Percentiles rank a stretch among this genome's conserved stretches.
These are phyloP conservation scores for Cryptococcus jaspeensis DNA, from an alignment of 1,284 basidiomycete species.

Conservation along the genomic window DNA sequence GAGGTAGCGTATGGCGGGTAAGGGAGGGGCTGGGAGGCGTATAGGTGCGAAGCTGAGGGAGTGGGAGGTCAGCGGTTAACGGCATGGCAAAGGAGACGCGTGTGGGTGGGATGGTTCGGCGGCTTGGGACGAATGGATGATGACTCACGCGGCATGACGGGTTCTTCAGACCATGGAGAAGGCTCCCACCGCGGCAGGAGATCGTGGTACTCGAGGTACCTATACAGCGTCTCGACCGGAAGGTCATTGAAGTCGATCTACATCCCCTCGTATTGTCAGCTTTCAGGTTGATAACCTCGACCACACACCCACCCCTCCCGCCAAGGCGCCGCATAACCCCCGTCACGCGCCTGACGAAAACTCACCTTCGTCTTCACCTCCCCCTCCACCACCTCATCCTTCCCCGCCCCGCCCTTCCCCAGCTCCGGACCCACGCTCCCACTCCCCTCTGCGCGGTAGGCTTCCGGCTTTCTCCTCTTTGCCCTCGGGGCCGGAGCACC, in stretches of 20 bases:
- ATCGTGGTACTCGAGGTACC: conserved; percentile 44
- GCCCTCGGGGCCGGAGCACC: conserved; percentile 13
- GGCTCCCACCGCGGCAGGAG: conserved; percentile 43
- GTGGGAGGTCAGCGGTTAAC: too few species aligned
- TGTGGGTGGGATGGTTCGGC: background rate
- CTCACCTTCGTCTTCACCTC: conserved; percentile 46
- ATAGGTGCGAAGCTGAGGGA: too few species aligned
- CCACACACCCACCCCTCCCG: background rate
- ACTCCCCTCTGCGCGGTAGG: conserved; percentile 13
- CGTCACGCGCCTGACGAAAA: background rate
- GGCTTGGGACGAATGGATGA: background rate
- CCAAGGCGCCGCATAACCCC: background rate
- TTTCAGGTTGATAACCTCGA: background rate
- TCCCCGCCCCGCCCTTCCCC: conserved; percentile 2
- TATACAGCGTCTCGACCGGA: conserved; percentile 43
- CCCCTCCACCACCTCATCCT: conserved; percentile 37
- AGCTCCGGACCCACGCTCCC: conserved; percentile 2
- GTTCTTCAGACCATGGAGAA: conserved; percentile 48
- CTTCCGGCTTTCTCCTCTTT: conserved; percentile 43
- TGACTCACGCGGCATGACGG: conserved; percentile 43
- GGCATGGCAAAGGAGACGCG: background rate
- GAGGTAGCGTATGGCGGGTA: too few species aligned
- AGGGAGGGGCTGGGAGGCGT: too few species aligned
- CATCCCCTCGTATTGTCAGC: background rate
- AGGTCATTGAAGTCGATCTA: conserved; percentile 48